These are phyloP conservation scores for Funneliformis mosseae DNA, from an alignment of 192 early-diverging fungal species.

Conservation along the genomic window DNA sequence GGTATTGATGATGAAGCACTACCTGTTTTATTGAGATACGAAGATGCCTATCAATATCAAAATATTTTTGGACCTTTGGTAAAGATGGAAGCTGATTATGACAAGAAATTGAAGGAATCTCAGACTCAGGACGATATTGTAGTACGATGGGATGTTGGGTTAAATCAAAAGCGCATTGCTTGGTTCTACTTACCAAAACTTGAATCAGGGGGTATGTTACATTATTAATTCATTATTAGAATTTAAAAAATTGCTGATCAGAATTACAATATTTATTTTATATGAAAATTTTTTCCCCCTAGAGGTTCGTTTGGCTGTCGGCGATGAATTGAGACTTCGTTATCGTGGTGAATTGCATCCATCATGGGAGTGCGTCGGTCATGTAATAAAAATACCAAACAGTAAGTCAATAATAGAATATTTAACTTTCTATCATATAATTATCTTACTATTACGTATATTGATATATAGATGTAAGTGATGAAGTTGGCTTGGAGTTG, in stretches of 20 bases:
- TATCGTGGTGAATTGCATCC: constrained; percentile 85
- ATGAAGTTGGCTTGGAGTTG: constrained; percentile 96
- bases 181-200: constrained; percentile 93
- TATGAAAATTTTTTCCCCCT: not conserved
- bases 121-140: constrained; percentile 94
- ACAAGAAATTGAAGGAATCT: constrained; percentile 84
- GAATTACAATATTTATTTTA: not conserved
- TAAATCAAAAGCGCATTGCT: constrained; percentile 90
- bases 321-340: constrained; percentile 89
- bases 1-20: constrained; percentile 85
- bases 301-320: constrained; percentile 89
- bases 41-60: constrained; percentile 98
- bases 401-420: constrained; percentile 52
- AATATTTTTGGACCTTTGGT: constrained; percentile 95
- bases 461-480: constrained; percentile 67
- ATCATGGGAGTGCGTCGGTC: constrained; percentile 86
- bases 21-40: constrained; percentile 83
- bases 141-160: constrained; percentile 96
- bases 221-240: not conserved
- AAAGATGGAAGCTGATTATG: constrained; percentile 93
- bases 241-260: constrained; percentile 13
- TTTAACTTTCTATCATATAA: not conserved
- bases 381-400: constrained; percentile 96
- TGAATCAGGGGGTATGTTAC: constrained; percentile 59
- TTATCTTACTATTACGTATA: not conserved